Conservation (phyloP, 805 yeast species). For the Saccharomycopsis fermentans region DNA sequence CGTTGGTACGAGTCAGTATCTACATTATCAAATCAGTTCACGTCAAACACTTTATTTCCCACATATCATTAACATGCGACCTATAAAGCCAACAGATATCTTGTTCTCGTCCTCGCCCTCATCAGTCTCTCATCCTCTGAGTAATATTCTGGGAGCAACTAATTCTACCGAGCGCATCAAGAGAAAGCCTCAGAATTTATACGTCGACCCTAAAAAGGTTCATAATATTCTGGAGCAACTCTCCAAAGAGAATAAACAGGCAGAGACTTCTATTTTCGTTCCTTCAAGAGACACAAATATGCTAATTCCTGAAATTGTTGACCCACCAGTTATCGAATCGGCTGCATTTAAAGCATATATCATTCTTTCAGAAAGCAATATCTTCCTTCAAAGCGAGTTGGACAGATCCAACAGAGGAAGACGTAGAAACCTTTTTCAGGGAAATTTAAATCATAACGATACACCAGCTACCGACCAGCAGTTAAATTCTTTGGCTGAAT, state of each 20-base stretch:
- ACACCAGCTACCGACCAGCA: background rate
- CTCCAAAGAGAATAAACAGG: background rate
- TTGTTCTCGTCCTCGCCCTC: background rate
- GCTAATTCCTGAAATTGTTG: conserved; percentile 13
- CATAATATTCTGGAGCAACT: background rate
- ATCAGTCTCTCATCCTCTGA: background rate
- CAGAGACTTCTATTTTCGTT: background rate
- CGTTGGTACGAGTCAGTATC: no score
- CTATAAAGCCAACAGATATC: conserved; percentile 10
- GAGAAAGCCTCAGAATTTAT: conserved; percentile 10
- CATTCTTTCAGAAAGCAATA: conserved; percentile 15
- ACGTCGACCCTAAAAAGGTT: conserved; percentile 8
- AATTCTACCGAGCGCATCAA: background rate
- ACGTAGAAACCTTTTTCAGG: conserved; percentile 8
- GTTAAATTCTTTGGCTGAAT: background rate
- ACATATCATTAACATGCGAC: background rate
- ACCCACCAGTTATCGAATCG: conserved; percentile 16
- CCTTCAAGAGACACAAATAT: conserved; percentile 10
- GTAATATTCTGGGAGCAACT: background rate
- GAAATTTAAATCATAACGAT: background rate
- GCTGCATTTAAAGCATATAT: conserved; percentile 15
- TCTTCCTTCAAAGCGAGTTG: conserved; percentile 17
- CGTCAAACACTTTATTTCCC: no score
- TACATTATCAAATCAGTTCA: no score
- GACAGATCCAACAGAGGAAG: conserved; percentile 8